phyloP scores from a whole-genome alignment of 768 basidiomycete species.

The Phaffia australis region DNA sequence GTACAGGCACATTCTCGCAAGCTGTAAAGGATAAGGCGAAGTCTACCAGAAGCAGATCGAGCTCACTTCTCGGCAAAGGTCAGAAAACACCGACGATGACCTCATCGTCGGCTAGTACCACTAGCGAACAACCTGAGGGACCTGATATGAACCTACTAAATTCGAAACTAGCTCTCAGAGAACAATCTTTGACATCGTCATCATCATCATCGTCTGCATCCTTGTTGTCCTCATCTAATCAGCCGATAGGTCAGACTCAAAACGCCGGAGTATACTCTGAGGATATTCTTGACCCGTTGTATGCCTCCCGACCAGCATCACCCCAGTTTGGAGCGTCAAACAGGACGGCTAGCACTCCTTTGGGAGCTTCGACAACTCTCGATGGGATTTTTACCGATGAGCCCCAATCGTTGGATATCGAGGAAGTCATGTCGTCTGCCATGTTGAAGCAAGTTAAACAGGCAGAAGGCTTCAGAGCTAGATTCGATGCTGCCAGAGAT shows the following conservation, averaged over 20 bases:
- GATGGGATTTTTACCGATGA: background rate
- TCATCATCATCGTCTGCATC: too few relatives aligned
- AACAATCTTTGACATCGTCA: background rate
- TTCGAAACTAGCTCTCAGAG: constrained; percentile 1
- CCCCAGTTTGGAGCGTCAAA: constrained; percentile 8
- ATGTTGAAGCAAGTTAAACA: constrained; percentile 12
- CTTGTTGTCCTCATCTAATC: background rate
- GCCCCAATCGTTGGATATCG: constrained; percentile 9
- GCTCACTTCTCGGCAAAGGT: constrained; percentile 4
- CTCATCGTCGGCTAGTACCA: background rate
- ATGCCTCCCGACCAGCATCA: constrained; percentile 10
- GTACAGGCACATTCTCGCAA: too few relatives aligned
- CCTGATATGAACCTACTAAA: constrained; percentile 5
- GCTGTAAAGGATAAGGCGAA: background rate
- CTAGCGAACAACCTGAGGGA: too few relatives aligned
- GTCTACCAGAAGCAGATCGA: background rate
- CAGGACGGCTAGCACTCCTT: background rate
- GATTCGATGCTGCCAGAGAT: constrained; percentile 12
- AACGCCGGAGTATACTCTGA: constrained; percentile 8
- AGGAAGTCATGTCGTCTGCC: constrained; percentile 20
- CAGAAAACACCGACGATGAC: background rate
- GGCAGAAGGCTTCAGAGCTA: constrained; percentile 17
- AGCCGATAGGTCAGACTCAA: background rate
- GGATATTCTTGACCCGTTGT: constrained; percentile 7
- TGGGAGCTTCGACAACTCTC: background rate